These are phyloP conservation scores for Corynascus novoguineensis DNA, from an alignment of 495 filamentous ascomycete genomes.

Conservation along the genomic window DNA sequence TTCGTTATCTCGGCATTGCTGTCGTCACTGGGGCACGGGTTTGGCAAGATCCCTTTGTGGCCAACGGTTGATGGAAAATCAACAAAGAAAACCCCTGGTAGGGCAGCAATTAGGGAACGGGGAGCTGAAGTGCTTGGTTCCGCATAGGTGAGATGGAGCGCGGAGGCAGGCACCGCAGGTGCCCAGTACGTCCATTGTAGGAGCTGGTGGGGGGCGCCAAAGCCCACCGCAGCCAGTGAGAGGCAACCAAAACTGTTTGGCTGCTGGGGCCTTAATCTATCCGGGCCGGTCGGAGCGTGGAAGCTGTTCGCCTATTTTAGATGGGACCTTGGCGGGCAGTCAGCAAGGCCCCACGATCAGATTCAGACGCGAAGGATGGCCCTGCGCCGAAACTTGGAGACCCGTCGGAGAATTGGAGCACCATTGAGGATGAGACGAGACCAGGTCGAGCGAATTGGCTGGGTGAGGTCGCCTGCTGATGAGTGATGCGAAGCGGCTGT, in stretches of 20 bases:
- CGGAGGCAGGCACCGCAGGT: background rate
- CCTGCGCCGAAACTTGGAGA: too few relatives aligned
- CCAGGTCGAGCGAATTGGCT: background rate
- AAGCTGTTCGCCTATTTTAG: background rate
- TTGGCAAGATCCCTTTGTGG: constrained; percentile 2
- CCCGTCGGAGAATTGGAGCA: too few relatives aligned
- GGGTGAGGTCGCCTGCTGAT: background rate
- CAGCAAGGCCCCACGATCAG: background rate
- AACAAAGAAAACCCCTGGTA: constrained; percentile 5
- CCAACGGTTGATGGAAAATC: constrained; percentile 14
- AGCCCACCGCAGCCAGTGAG: background rate
- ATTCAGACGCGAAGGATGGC: too few relatives aligned
- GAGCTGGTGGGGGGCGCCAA: background rate
- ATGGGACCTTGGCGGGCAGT: background rate
- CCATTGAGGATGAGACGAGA: too few relatives aligned
- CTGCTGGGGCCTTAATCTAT: background rate
- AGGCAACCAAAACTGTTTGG: background rate
- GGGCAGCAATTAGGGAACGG: constrained; percentile 8
- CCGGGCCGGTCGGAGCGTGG: constrained; percentile 1
- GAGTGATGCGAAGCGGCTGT: background rate
- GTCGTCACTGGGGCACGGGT: background rate
- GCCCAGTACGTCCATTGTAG: background rate
- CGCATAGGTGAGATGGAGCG: constrained; percentile 7
- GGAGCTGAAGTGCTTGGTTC: constrained; percentile 10
- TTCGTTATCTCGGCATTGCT: background rate